Evolutionary conservation across 371 early-diverging fungal genomes (phyloP).

Genomic region (Circinella umbellata): DNA sequence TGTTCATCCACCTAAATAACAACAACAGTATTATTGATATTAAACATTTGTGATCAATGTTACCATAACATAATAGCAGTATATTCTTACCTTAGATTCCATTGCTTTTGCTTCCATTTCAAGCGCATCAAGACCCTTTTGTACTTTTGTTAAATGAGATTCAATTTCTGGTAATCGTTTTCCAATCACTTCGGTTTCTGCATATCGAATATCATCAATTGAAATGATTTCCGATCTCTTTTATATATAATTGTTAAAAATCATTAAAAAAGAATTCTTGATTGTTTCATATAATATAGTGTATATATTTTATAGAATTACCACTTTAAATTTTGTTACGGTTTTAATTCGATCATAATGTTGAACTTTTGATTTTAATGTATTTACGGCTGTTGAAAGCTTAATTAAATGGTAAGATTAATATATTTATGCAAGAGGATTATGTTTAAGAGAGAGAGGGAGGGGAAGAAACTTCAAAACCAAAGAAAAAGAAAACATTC

Average conservation of each 20-base stretch:
- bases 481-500: not conserved
- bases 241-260: not conserved
- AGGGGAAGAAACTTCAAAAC: too few relatives aligned
- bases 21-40: not conserved
- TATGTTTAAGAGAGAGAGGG: too few relatives aligned
- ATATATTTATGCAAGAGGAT: not conserved
- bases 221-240: conserved; percentile 21
- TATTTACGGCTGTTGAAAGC: conserved; percentile 15
- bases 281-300: too few relatives aligned
- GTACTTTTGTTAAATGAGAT: not conserved
- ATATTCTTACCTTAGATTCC: conserved; percentile 9
- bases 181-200: conserved; percentile 3
- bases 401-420: not conserved
- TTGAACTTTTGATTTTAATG: not conserved
- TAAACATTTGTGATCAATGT: not conserved
- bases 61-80: too few relatives aligned
- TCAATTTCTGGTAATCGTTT: conserved; percentile 16
- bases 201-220: conserved; percentile 14
- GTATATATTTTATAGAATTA: not conserved
- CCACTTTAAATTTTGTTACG: conserved; percentile 16
- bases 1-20: conserved; percentile 1
- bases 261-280: not conserved
- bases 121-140: not conserved
- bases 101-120: conserved; percentile 14
- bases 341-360: conserved; percentile 10